Evolutionary conservation across 2,329 filamentous ascomycete species (phyloP).

Genomic region (Colletotrichum caudatum): DNA sequence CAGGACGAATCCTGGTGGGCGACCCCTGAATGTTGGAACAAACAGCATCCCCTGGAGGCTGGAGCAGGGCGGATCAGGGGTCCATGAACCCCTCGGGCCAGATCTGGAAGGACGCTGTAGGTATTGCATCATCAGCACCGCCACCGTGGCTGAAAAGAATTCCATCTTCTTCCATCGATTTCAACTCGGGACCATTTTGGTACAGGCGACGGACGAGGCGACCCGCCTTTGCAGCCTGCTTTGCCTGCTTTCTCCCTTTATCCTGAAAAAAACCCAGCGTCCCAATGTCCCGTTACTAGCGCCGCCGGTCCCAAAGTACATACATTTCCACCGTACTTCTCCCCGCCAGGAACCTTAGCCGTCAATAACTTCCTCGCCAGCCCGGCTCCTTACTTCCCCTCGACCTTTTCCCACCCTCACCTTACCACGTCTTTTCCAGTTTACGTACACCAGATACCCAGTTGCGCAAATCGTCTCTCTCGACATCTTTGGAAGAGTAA

Average conservation of each 20-base stretch:
- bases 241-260: slow-evolving; percentile 39
- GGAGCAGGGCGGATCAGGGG: slow-evolving; percentile 29
- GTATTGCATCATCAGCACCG: slow-evolving; percentile 43
- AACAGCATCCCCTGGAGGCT: slow-evolving; percentile 1
- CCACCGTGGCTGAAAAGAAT: slow-evolving; percentile 44
- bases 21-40: slow-evolving; percentile 12
- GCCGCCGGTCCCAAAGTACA: slow-evolving; percentile 35
- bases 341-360: slow-evolving; percentile 39
- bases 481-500: slow-evolving; percentile 19
- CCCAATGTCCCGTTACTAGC: slow-evolving; percentile 38
- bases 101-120: slow-evolving; percentile 23
- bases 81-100: slow-evolving; percentile 30
- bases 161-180: slow-evolving; percentile 43
- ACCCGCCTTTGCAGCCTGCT: slow-evolving; percentile 41
- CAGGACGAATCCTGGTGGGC: background rate
- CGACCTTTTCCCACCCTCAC: slow-evolving; percentile 20
- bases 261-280: slow-evolving; percentile 43
- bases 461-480: slow-evolving; percentile 28
- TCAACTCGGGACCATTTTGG: slow-evolving; percentile 38
- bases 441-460: slow-evolving; percentile 36
- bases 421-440: slow-evolving; percentile 19
- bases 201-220: slow-evolving; percentile 38
- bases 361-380: slow-evolving; percentile 39
- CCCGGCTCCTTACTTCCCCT: slow-evolving; percentile 20
- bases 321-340: slow-evolving; percentile 38